Base-by-base conservation (phyloP, 1,284 basidiomycete species). In the Melampsora larici-populina region DNA sequence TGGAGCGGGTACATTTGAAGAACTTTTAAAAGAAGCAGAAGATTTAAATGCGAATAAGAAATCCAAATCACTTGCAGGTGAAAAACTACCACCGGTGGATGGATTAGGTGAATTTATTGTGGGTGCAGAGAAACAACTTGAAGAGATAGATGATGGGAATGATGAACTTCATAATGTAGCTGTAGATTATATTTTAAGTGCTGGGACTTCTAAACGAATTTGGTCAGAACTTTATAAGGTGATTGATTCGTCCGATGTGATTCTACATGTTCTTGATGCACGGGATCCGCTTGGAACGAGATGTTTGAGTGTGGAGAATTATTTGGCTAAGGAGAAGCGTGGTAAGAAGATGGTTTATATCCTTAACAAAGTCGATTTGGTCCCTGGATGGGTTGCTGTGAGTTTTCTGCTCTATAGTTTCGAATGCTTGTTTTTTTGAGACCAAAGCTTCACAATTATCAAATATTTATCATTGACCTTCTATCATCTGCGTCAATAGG, bases 191-290 rank as follows among this genome's bases (percentile, higher is more conserved):
- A 83, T 83, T 60, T 79, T 83, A 9, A 76, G 79, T 18, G 82
- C 82, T 84, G 94, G 94, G 51, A 97, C 94, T 0, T 96, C 93
- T 31, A 87, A 91, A 64, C 89, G 97, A 75, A 99, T 99, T 80
- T 99, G 97, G 86, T 95, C 93, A 79, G 96, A 99, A 84, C 86
- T 99, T 31, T 99, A 99, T 88, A 99, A 99, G 85, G 97, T 99
- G 80, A 95, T 99, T 82, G 97, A 99, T 85, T 97, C 94, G 2
- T 97, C 93, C 11, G 96, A 99, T 83, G 94, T 99, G 65, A 89
- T 99, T 79, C 88, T 99, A 58, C 97, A 99, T 84, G 90, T 99
- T 66, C 87, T 99, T 79, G 97, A 99, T 85, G 96, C 95, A 40
- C 89, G 96, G 73, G 96, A 99, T 85, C 96, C 96, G 0, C 84